Evolutionary conservation across 1,284 basidiomycete species (phyloP), one percentile per base, ranked within the genome.

Genomic region (Cystobasidiaceae sp.): DNA sequence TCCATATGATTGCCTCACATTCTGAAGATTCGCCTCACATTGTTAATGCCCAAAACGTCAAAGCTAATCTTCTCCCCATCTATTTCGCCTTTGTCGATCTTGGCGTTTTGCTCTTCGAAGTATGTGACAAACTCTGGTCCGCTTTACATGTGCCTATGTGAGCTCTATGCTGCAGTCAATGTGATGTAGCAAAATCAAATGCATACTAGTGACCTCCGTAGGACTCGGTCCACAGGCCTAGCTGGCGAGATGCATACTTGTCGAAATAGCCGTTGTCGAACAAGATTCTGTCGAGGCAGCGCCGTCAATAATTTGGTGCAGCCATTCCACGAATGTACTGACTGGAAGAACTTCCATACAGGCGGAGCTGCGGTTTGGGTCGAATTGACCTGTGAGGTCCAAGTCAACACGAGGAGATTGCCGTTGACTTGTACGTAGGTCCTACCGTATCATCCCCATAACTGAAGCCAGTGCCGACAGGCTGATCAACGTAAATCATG

Each of bases 401-500:
- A n/a, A n/a, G n/a, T n/a, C n/a, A n/a, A n/a, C n/a, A n/a, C n/a
- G n/a, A n/a, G n/a, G n/a, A n/a, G n/a, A n/a, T n/a, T n/a, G n/a
- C n/a, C n/a, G n/a, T n/a, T n/a, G n/a, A n/a, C n/a, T n/a, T n/a
- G n/a, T n/a, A n/a, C n/a, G n/a, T n/a, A n/a, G n/a, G n/a, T n/a
- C n/a, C n/a, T n/a, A 39, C 71, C 9, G 69, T 68, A 46, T 69
- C 50, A 1, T 67, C 70, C n/a, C 69, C 68, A 66, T 73, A 73
- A 1, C 64, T 70, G 50, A 71, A 70, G 11, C 73, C 73, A 0
- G 71, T 70, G 2, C 68, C 67, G 32, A 73, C 71, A 0, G 86
- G 86, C 73, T 87, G 86, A 74, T 88, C 86, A 55, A 88, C 84
- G 72, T 87, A 88, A 49, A 89, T 84, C 85, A 84, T 81, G 72